phyloP scores from a whole-genome alignment of 805 yeast species.

The Teunomyces cretensis region DNA sequence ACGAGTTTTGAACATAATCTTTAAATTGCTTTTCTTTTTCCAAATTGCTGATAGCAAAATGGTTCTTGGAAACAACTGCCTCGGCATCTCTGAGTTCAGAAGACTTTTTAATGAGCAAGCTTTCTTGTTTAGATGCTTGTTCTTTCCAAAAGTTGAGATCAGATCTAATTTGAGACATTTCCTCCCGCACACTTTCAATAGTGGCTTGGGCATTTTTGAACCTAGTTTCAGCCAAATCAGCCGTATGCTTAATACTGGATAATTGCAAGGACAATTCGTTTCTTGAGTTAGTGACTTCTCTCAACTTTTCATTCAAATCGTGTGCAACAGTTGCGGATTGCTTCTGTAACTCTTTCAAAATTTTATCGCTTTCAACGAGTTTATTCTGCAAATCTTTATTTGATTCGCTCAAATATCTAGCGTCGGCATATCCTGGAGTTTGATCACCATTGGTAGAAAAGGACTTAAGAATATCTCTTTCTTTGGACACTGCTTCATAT shows the following conservation, averaged over 20 bases:
- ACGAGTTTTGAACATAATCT: constrained; percentile 47
- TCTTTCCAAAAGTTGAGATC: constrained; percentile 40
- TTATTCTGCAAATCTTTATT: constrained; percentile 33
- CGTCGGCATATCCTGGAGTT: constrained; percentile 13
- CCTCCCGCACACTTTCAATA: constrained; percentile 27
- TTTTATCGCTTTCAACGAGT: constrained; percentile 37
- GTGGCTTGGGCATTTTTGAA: constrained; percentile 37
- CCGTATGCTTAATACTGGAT: constrained; percentile 55
- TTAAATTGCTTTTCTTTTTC: constrained; percentile 56
- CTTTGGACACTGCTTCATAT: constrained; percentile 55
- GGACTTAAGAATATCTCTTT: constrained; percentile 64
- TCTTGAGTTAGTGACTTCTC: constrained; percentile 22
- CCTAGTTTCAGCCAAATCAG: constrained; percentile 56
- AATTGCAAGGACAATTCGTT: constrained; percentile 49
- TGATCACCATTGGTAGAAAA: constrained; percentile 9
- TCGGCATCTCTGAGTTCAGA: constrained; percentile 59
- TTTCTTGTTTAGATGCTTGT: constrained; percentile 42
- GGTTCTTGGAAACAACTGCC: constrained; percentile 42
- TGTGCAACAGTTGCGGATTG: constrained; percentile 46
- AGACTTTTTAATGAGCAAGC: constrained; percentile 25
- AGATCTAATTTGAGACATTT: constrained; percentile 25
- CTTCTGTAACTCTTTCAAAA: constrained; percentile 29
- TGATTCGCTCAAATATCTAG: constrained; percentile 23
- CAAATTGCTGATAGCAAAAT: constrained; percentile 47
- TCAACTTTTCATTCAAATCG: constrained; percentile 42